Conservation (phyloP, 2,329 filamentous ascomycete species). For the Diplocarpon mali region DNA sequence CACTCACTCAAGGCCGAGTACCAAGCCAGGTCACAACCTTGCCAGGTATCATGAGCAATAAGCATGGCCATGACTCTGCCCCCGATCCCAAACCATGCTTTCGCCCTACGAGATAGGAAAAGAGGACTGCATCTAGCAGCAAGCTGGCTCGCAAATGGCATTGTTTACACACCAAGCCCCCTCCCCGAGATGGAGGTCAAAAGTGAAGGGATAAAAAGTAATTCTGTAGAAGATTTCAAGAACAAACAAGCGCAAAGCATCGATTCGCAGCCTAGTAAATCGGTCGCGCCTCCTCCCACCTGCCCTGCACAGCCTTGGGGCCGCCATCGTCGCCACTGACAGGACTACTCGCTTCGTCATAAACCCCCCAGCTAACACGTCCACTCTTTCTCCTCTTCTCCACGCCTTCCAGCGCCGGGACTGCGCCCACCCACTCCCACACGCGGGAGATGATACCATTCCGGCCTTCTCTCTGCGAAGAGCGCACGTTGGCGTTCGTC, state of each 20-base stretch:
- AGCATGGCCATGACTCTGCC: too few relatives aligned
- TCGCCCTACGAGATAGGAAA: too few relatives aligned
- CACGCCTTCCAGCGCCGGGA: slow-evolving; percentile 27
- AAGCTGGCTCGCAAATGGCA: too few relatives aligned
- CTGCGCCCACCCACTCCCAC: slow-evolving; percentile 60
- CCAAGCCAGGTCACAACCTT: too few relatives aligned
- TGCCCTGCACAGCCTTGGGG: slow-evolving; percentile 16
- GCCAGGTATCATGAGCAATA: too few relatives aligned
- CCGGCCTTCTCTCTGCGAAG: slow-evolving; percentile 54
- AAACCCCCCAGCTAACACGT: slow-evolving; percentile 30
- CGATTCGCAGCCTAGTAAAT: slow-evolving; percentile 22
- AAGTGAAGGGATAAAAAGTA: background rate
- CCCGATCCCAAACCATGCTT: too few relatives aligned
- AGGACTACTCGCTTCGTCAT: slow-evolving; percentile 20
- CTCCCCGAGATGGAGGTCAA: too few relatives aligned
- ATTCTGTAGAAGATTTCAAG: background rate
- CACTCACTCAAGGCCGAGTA: too few relatives aligned
- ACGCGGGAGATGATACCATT: slow-evolving; percentile 55
- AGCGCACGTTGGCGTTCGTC: slow-evolving; percentile 84
- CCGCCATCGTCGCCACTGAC: slow-evolving; percentile 21
- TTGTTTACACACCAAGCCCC: too few relatives aligned
- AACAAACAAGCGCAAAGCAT: background rate
- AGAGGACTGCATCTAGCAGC: too few relatives aligned
- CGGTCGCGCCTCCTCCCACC: slow-evolving; percentile 26
- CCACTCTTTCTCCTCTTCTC: slow-evolving; percentile 38